Evolutionary conservation across 2,329 filamentous ascomycete species (phyloP), one percentile per base, ranked within the genome.

Genomic region (Pleoardoris graminearum): DNA sequence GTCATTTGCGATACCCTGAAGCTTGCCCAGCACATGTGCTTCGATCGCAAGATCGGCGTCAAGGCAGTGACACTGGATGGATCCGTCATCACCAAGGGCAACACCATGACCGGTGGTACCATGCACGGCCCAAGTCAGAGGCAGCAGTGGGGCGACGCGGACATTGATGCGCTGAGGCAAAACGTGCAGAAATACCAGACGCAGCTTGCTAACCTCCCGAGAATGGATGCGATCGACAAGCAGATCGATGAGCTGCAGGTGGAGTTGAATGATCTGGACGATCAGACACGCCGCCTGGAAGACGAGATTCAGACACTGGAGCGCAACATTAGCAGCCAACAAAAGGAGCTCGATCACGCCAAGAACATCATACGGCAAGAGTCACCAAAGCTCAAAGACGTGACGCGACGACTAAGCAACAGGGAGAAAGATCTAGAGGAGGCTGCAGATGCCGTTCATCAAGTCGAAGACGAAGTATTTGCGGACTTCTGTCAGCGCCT

Each of bases 11-110:
- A 99, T 72, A 89, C 85, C 49, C 79, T 97, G 30, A 83, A 88
- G 3, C 86, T 94, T 48, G 94, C 94, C 23, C 96, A 95, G 71
- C 84, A 93, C 52, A 86, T 99, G 39, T 92, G 91, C 69, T 97
- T 95, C 69, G 85, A 89, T 51, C 88, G 85, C 58, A 87, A 84
- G 27, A 87, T 97, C 27, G 89, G 92, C 53, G 92, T 95, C 48
- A 97, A 97, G 73, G 92, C 93, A 4, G 93, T 99, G 11, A 96
- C 92, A 0, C 75, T 97, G 11, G 92, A 97, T 68, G 94, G 94
- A n/a, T 93, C 88, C 49, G 88, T 99, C 55, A 97, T 99, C 59
- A 91, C 96, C 77, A 97, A 97, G 71, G 91, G 90, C 39, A 94
- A 94, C 67, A 82, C 95, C 48, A 97, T 99, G 88, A 97, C 94